Conservation (phyloP, 192 early-diverging fungal species). For the Coemansia sp. region DNA sequence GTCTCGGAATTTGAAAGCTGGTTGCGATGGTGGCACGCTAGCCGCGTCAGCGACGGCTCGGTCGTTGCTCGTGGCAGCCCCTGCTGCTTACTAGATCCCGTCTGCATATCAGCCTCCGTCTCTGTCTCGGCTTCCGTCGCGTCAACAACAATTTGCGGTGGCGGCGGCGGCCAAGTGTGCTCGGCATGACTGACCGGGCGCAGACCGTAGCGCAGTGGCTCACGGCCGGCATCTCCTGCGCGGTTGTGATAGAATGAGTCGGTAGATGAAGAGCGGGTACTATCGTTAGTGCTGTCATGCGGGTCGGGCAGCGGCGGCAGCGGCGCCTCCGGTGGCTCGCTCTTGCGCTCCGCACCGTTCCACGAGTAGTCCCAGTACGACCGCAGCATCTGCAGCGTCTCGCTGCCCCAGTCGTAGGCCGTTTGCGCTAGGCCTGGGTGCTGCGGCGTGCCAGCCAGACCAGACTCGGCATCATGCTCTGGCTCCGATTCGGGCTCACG, state of each 20-base stretch:
- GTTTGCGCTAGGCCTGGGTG: constrained; percentile 18
- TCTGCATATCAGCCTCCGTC: too few species aligned
- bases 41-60: not conserved
- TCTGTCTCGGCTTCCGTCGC: not conserved
- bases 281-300: not conserved
- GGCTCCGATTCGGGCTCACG: not conserved
- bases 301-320: constrained; percentile 9
- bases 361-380: constrained; percentile 37
- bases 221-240: constrained; percentile 8
- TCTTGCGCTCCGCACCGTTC: not conserved
- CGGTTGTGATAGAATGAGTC: constrained; percentile 30
- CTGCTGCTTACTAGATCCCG: not conserved
- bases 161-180: too few species aligned
- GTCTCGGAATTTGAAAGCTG: too few species aligned
- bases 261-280: constrained; percentile 1
- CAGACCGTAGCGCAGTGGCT: constrained; percentile 22
- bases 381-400: constrained; percentile 34
- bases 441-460: not conserved
- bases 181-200: constrained; percentile 4
- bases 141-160: constrained; percentile 3
- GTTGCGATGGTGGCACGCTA: not conserved
- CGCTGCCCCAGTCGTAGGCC: constrained; percentile 41
- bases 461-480: not conserved
- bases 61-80: constrained; percentile 1
- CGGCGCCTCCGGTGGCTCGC: constrained; percentile 5